Conservation (phyloP, 306 rosid species). For the Castanea sativa region DNA sequence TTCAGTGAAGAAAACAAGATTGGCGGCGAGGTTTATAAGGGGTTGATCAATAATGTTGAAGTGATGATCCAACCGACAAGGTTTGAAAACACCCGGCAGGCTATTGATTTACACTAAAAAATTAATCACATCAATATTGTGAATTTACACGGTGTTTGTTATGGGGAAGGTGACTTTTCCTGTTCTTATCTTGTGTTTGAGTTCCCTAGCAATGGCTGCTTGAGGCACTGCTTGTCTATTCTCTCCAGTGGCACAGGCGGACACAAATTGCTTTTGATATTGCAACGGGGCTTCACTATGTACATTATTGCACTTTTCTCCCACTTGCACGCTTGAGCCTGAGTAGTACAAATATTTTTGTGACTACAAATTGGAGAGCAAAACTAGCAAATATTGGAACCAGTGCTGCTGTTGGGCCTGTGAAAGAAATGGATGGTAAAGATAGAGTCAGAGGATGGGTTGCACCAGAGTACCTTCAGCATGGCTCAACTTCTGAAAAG, state of each 20-base stretch:
- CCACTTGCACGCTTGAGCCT: constrained; percentile 54
- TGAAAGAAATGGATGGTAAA: constrained; percentile 4
- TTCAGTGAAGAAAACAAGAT: constrained; percentile 56
- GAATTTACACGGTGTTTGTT: constrained; percentile 59
- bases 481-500: constrained; percentile 38
- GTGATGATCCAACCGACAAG: constrained; percentile 63
- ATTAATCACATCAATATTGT: constrained; percentile 68
- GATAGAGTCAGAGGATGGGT: constrained; percentile 28
- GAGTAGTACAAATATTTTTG: constrained; percentile 46
- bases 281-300: constrained; percentile 71
- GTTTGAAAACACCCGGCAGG: constrained; percentile 41
- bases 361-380: constrained; percentile 52
- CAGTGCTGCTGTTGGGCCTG: background rate
- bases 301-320: constrained; percentile 58
- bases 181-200: constrained; percentile 65
- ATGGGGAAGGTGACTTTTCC: constrained; percentile 40
- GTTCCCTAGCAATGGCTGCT: constrained; percentile 55
- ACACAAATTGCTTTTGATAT: constrained; percentile 63
- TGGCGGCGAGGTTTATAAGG: constrained; percentile 36
- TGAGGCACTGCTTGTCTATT: constrained; percentile 49
- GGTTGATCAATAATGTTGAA: constrained; percentile 35
- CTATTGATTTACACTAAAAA: constrained; percentile 62
- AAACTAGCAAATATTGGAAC: constrained; percentile 55
- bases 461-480: constrained; percentile 31
- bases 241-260: constrained; percentile 43